Evolutionary conservation across 768 basidiomycete species (phyloP).

Genomic region (Kondoa subrosea): DNA sequence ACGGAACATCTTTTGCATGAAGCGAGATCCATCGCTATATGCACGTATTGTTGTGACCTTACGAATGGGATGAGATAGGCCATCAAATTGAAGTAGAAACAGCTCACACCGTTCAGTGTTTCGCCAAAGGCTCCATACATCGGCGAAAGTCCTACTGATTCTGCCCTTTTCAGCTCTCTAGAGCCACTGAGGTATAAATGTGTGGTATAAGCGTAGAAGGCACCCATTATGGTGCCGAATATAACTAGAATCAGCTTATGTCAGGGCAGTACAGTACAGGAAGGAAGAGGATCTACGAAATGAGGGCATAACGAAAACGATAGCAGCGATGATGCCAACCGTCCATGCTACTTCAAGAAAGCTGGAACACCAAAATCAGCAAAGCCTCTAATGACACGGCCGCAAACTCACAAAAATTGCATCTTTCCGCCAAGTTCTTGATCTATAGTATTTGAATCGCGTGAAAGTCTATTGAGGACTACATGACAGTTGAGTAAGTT

Average conservation of each 20-base stretch:
- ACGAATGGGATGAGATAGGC: neutral
- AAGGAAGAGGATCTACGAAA: neutral
- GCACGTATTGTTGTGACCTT: constrained; percentile 34
- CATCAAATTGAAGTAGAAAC: neutral
- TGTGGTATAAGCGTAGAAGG: constrained; percentile 31
- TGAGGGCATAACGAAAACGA: constrained; percentile 32
- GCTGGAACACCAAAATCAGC: neutral
- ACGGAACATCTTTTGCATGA: constrained; percentile 31
- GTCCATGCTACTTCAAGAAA: constrained; percentile 18
- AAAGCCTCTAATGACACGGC: constrained; percentile 22
- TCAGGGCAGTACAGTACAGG: neutral
- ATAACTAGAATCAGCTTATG: constrained; percentile 17
- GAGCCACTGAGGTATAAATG: constrained; percentile 33
- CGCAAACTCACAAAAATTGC: constrained; percentile 14
- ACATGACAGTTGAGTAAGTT: neutral
- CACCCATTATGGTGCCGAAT: constrained; percentile 29
- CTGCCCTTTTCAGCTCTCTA: constrained; percentile 34
- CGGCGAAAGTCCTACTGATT: constrained; percentile 32
- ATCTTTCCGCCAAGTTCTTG: constrained; percentile 22
- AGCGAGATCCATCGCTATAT: constrained; percentile 35
- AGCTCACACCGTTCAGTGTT: constrained; percentile 29
- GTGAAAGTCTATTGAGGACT: constrained; percentile 34
- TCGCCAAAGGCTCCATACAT: constrained; percentile 35
- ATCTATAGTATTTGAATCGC: constrained; percentile 35
- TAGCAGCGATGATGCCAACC: constrained; percentile 28